phyloP scores from a whole-genome alignment of 208 protist genomes.

The Acanthamoeba quina region DNA sequence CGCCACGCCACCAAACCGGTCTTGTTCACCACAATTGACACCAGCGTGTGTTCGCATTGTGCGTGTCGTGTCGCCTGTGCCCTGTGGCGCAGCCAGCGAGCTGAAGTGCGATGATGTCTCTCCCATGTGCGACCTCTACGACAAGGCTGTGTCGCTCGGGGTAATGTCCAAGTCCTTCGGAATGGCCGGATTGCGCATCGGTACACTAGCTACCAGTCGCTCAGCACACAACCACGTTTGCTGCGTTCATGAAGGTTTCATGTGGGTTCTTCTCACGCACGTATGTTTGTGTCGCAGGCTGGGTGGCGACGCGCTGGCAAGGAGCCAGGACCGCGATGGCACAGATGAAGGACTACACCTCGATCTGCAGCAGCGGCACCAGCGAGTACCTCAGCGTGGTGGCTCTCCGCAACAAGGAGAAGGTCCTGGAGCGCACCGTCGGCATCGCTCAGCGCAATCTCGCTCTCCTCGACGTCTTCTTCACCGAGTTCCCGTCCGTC shows the following conservation, averaged over 20 bases:
- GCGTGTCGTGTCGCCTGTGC: too few relatives aligned
- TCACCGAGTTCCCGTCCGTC: conserved; percentile 12
- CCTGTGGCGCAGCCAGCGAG: background rate
- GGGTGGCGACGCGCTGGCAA: conserved; percentile 20
- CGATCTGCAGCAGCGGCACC: conserved; percentile 68
- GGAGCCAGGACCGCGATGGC: conserved; percentile 32
- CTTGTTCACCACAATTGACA: background rate
- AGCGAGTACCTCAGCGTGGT: conserved; percentile 64
- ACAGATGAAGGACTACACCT: conserved; percentile 70
- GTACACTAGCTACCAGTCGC: background rate
- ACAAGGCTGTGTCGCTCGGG: conserved; percentile 68
- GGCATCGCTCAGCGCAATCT: conserved; percentile 36
- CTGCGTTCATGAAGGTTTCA: background rate
- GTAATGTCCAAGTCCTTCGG: conserved; percentile 72
- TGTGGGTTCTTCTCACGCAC: background rate
- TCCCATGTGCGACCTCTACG: conserved; percentile 31
- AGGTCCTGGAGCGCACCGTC: conserved; percentile 9
- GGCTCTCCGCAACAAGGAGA: conserved; percentile 8
- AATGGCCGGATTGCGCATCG: conserved; percentile 56
- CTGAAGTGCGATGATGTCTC: background rate
- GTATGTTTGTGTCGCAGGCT: background rate
- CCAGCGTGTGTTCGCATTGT: too few relatives aligned
- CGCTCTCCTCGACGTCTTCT: conserved; percentile 61
- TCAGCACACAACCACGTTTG: background rate
- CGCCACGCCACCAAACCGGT: background rate